Evolutionary conservation across 805 yeast genomes (phyloP), one percentile per base, ranked within the genome.

Genomic region (Starmerella powellii): DNA sequence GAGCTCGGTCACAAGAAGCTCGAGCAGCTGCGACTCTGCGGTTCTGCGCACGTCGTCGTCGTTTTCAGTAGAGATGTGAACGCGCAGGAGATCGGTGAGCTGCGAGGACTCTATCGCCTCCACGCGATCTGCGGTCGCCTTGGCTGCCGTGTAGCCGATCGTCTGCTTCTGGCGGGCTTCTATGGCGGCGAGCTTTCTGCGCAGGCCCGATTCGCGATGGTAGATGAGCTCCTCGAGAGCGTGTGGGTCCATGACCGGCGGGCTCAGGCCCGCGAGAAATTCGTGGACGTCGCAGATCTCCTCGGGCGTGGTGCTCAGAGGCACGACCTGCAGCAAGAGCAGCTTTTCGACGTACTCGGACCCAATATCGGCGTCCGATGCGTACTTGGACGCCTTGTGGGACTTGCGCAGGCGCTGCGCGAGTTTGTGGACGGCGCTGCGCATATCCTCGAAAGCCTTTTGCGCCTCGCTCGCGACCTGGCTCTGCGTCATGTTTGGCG

Each of bases 1-100:
- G 39, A 86, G 60, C 33, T 74, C 60, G 16, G 70, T 70, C 45
- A 74, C 71, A 45, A 73, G 70, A 55, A 76, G 75, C 42, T 69
- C 66, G 30, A 91, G 59, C 50, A 70, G 68, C 31, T 71, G 68
- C 16, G 73, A 75, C 60, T 91, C 95, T 32, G 69, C 59, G 10
- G 58, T 52, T 18, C 72, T 62, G 53, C 97, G 73, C 37, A 62
- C 54, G 0, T 58, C 66, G 52, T 82, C 93, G 53, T 81, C 80
- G 52, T 74, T 68, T 8, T 74, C 64, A 12, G 72, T 56, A 53
- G 80, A 76, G 39, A 85, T 67, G 39, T 78, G 62, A 44, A 66
- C 64, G 24, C 68, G 64, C 57, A 78, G 81, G 11, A 80, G 63
- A 2, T 54, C 51, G 3, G 76, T 74, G 6, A 85, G 56, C 31